These are phyloP conservation scores for Silene uniflora DNA, from an alignment of 148 eudicot genomes.

Conservation along the genomic window DNA sequence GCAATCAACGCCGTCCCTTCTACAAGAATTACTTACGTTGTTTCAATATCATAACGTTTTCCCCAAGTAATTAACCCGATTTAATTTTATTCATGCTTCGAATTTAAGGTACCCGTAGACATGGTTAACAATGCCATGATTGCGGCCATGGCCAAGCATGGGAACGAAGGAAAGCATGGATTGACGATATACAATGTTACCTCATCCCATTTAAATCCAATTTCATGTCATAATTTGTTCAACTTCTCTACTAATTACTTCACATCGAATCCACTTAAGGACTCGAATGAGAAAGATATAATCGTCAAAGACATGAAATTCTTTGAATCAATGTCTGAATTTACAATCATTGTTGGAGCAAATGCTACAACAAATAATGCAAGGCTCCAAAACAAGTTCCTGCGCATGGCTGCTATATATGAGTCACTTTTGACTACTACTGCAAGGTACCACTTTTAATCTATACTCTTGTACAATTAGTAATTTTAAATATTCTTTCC, in stretches of 20 bases:
- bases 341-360: not conserved
- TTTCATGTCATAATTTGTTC: not conserved
- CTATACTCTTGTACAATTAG: not conserved
- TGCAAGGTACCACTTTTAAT: not conserved
- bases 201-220: not conserved
- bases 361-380: not conserved
- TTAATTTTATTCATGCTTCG: not conserved
- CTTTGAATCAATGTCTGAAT: not conserved
- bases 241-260: not conserved
- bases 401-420: conserved; percentile 1
- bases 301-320: conserved; percentile 1
- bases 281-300: not conserved
- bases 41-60: too few species aligned
- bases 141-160: conserved; percentile 11
- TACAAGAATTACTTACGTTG: too few species aligned
- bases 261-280: not conserved
- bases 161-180: conserved; percentile 4
- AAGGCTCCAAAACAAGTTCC: not conserved
- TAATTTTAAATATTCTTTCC: too few species aligned
- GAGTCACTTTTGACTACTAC: not conserved
- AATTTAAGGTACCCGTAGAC: conserved; percentile 15
- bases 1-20: too few species aligned
- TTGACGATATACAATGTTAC: conserved; percentile 6
- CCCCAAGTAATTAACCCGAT: too few species aligned
- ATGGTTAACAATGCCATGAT: conserved; percentile 15